Evolutionary conservation across 2,329 filamentous ascomycete species (phyloP).

Genomic region (Herpomyces periplanetae): DNA sequence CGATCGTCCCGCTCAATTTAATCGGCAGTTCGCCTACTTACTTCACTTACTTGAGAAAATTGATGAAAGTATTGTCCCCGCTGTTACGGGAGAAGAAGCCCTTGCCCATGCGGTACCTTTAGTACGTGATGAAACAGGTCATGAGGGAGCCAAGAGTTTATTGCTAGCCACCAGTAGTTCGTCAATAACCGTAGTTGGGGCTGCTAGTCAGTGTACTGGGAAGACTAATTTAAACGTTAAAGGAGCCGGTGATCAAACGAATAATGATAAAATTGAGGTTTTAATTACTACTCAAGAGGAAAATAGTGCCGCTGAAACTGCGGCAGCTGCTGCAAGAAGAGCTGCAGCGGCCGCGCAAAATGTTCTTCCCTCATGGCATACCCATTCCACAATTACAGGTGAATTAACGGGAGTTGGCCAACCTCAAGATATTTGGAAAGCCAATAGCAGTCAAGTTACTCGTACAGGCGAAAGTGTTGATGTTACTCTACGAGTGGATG

Average conservation of each 20-base stretch:
- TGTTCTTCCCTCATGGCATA: conserved; percentile 27
- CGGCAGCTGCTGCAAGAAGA: conserved; percentile 19
- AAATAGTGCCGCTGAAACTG: conserved; percentile 22
- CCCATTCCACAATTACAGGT: conserved; percentile 24
- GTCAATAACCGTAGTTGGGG: conserved; percentile 25
- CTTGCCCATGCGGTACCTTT: conserved; percentile 21
- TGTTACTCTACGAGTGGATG: too few relatives aligned
- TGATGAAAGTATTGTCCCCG: conserved; percentile 30
- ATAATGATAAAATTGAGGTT: conserved; percentile 25
- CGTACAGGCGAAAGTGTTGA: too few relatives aligned
- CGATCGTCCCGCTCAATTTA: conserved; percentile 30
- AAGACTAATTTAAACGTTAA: too few relatives aligned
- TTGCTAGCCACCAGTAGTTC: conserved; percentile 14
- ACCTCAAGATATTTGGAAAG: too few relatives aligned
- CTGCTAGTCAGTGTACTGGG: too few relatives aligned
- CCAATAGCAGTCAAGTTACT: too few relatives aligned
- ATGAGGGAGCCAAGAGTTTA: conserved; percentile 20
- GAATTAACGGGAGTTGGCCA: conserved; percentile 8
- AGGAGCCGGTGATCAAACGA: conserved; percentile 19
- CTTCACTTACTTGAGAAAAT: conserved; percentile 35
- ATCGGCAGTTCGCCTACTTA: conserved; percentile 39
- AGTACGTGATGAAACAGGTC: conserved; percentile 18
- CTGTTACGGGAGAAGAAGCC: conserved; percentile 28
- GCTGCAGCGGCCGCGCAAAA: conserved; percentile 26
- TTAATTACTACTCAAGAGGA: conserved; percentile 24